Base-by-base conservation (phyloP, 805 yeast species). In the Starmera caribaea region DNA sequence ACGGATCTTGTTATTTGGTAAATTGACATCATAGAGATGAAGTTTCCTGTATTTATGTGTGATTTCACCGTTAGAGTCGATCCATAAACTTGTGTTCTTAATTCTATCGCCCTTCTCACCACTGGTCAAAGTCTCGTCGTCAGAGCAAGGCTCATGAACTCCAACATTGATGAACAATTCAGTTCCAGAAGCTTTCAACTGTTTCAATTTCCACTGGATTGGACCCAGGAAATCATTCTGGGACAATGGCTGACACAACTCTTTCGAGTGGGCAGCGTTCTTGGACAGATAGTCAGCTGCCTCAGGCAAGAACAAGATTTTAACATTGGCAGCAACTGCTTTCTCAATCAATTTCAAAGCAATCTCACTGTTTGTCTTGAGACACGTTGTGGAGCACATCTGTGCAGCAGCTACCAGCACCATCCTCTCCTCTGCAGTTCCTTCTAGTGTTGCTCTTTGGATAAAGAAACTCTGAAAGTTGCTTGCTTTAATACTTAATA, bases 231-330 rank as follows among this genome's bases (percentile, higher is more conserved):
- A 61, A 7, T 36, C 63, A 57, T 13, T 71, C 58, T 37, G 63
- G 54, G 2, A 63, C 60, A 24, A 69, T 65, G 12, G 71, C 43
- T 32, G 66, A 54, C 0, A 81, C 87, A n/a, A 90, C 61, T 24
- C 48, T 38, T 68, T 65, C 1, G 94, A 79, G 48, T 86, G 89
- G 1, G 50, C 57, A 2, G 89, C 80, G 52, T 76, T 75, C 38
- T 75, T 67, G 5, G 95, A 80, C 32, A 90, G 69, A 57, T 87
- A 90, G 57, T 90, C 97, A 5, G 92, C 72, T 0, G 97, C 97
- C 57, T 90, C 98, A 2, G 97, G 97, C 35, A 90, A 70, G 53
- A 92, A 87, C 5, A 92, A 65, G 3, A 86, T 76, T 45, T 71
- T 67, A 12, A 82, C 88, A 4, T 80, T 73, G 13, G 68, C 55